phyloP scores from a whole-genome alignment of 1,284 basidiomycete species.

The Ustilago hordei region DNA sequence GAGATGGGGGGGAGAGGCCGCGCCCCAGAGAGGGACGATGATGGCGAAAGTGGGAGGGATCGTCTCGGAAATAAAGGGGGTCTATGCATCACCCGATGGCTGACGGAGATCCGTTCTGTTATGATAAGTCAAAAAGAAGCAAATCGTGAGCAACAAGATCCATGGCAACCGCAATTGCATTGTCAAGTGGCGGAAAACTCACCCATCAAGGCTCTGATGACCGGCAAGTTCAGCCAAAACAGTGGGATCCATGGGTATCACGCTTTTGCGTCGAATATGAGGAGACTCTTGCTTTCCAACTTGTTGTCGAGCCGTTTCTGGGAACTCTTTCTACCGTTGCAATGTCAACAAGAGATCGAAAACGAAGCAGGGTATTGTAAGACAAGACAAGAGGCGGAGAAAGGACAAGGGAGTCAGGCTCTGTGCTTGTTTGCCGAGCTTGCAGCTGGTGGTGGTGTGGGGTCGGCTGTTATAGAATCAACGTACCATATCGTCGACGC shows the following conservation, averaged over 20 bases:
- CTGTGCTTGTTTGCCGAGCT: not conserved
- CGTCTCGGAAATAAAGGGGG: too few relatives aligned
- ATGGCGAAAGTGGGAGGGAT: not conserved
- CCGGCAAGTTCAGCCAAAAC: conserved; percentile 69
- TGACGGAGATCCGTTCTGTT: conserved; percentile 29
- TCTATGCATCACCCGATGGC: conserved; percentile 42
- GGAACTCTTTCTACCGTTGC: conserved; percentile 45
- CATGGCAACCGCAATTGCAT: not conserved
- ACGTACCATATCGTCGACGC: conserved; percentile 57
- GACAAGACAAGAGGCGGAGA: not conserved
- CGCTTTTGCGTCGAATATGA: conserved; percentile 68
- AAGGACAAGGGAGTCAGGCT: not conserved
- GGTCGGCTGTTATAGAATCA: not conserved
- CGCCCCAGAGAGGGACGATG: not conserved
- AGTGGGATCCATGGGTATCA: conserved; percentile 70
- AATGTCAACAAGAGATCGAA: not conserved
- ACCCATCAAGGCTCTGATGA: conserved; percentile 66
- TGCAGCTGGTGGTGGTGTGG: not conserved
- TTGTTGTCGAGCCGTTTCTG: conserved; percentile 53
- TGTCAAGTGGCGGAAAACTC: not conserved
- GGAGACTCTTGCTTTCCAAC: conserved; percentile 53
- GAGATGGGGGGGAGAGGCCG: not conserved
- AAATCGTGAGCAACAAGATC: not conserved
- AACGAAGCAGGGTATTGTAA: not conserved
- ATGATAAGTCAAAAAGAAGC: not conserved